Evolutionary conservation across 106 monocot genomes (phyloP), one percentile per base, ranked within the genome.

Genomic region (Acanthochlamys bracteata): DNA sequence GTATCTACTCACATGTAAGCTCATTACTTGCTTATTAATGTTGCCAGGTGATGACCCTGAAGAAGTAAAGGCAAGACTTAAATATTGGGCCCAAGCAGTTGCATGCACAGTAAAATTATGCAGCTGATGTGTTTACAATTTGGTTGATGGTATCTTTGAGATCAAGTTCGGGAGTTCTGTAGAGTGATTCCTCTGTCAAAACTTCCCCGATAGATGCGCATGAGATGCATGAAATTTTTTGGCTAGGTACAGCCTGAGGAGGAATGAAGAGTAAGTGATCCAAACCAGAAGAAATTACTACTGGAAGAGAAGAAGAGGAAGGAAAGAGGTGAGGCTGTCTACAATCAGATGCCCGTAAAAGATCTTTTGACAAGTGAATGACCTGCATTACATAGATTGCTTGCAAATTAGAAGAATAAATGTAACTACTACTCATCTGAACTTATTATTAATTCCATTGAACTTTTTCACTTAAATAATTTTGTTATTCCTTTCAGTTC

Each of bases 11-110:
- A 33, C 4, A 33, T 33, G 6, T 6, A 33, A 33, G 33, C 33
- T 33, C 33, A 33, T 33, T 3, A 33, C 33, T 33, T 1, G 33
- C 6, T 1, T 33, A 33, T 33, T 33, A 33, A 3, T 33, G 33
- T 33, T 33, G 33, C 33, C 61, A 61, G 61, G 61, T 40, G 61
- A 61, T 41, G 40, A 61, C 41, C 61, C 61, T 14, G 61, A 61
- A 19, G 61, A 61, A 40, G 61, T 61, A 40, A 61, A 61, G 40
- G 61, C 61, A 17, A 61, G 61, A 40, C 40, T 61, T 27, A 61
- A 41, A 40, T 61, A 61, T 41, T 61, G 61, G 61, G 61, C 61
- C 20, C 61, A 61, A 61, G 61, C 61, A 19, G 61, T 61, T n/a
- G 61, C 61, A n/a, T 61, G 61, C 40, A 61, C 61, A 0, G 40